Evolutionary conservation across 345 rosid species (phyloP).

Genomic region (Garcia nutans): DNA sequence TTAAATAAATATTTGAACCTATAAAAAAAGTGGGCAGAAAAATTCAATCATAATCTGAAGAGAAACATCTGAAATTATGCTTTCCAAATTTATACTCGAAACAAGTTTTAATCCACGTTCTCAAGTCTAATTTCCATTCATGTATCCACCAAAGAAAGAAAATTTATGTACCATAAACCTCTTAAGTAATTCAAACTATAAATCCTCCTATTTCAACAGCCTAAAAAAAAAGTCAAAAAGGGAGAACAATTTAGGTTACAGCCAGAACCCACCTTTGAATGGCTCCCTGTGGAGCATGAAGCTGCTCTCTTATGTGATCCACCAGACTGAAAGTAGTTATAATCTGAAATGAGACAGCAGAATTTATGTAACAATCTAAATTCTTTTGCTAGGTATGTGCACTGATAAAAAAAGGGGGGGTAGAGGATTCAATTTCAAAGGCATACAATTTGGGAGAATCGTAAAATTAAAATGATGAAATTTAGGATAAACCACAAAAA

Average conservation of each 20-base stretch:
- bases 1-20: not conserved
- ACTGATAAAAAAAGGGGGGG: not conserved
- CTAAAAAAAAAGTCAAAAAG: not conserved
- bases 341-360: constrained; percentile 49
- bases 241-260: not conserved
- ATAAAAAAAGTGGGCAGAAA: not conserved
- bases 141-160: not conserved
- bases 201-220: not conserved
- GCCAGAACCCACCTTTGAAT: constrained; percentile 47
- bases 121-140: not conserved
- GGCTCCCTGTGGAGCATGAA: constrained; percentile 54
- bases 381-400: not conserved
- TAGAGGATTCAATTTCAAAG: not conserved
- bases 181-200: not conserved
- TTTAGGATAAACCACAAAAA: not conserved
- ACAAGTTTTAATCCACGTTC: not conserved
- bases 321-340: constrained; percentile 87
- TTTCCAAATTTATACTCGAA: not conserved
- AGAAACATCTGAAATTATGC: not conserved
- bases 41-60: not conserved
- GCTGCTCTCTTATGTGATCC: constrained; percentile 83
- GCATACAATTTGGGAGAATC: too few species aligned
- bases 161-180: not conserved
- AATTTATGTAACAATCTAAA: not conserved
- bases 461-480: too few species aligned